Evolutionary conservation across 208 protist species (phyloP).

Genomic region (Trypanosoma theileri): DNA sequence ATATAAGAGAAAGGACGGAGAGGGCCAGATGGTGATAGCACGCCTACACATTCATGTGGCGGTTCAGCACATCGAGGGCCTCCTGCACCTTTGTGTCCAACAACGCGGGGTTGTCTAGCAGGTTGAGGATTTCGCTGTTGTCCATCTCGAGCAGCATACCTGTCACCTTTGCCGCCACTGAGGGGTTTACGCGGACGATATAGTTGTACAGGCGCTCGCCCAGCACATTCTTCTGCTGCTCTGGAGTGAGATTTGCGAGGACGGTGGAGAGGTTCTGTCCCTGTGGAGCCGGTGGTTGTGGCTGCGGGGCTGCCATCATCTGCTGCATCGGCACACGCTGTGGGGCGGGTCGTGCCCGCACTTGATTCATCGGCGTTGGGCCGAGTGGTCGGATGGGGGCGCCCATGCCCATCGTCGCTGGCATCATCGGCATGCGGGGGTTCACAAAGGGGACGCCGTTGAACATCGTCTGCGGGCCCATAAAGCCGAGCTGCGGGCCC

Average conservation of each 20-base stretch:
- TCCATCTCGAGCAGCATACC: slow-evolving; percentile 99
- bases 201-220: slow-evolving; percentile 97
- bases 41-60: slow-evolving; percentile 78
- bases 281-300: slow-evolving; percentile 35
- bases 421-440: slow-evolving; percentile 78
- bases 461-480: slow-evolving; percentile 57
- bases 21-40: too few relatives aligned
- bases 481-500: slow-evolving; percentile 49
- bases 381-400: slow-evolving; percentile 80
- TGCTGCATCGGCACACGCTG: slow-evolving; percentile 69
- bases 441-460: slow-evolving; percentile 77
- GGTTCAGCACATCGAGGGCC: slow-evolving; percentile 94
- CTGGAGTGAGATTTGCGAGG: slow-evolving; percentile 64
- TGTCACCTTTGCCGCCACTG: slow-evolving; percentile 97
- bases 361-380: slow-evolving; percentile 42
- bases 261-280: slow-evolving; percentile 68
- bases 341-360: slow-evolving; percentile 28
- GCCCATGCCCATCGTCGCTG: slow-evolving; percentile 39
- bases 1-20: neutral
- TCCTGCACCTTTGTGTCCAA: slow-evolving; percentile 96
- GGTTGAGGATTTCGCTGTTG: slow-evolving; percentile 93
- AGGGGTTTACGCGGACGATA: slow-evolving; percentile 86
- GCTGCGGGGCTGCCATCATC: slow-evolving; percentile 51
- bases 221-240: slow-evolving; percentile 95
- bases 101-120: slow-evolving; percentile 91